Conservation (phyloP, 257 asterid genomes). For the Solanum ahanhuiri region DNA sequence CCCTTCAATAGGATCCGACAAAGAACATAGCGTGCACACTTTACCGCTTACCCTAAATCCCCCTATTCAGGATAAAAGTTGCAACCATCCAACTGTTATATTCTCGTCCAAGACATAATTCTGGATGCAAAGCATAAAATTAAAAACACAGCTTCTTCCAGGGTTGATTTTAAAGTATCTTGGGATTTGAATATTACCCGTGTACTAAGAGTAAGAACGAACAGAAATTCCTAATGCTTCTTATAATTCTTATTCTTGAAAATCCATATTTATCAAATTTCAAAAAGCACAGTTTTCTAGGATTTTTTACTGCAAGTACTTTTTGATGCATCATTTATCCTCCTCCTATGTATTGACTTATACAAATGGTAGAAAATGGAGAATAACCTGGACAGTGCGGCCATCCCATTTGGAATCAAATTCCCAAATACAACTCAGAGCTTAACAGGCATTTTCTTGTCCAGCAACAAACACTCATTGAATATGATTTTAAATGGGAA, state of each 20-base stretch:
- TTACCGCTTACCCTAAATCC: slow-evolving; percentile 71
- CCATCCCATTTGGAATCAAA: neutral
- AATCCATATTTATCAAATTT: neutral
- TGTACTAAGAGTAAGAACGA: neutral
- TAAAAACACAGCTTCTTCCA: neutral
- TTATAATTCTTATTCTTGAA: neutral
- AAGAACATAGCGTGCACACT: slow-evolving; percentile 64
- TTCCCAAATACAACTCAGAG: neutral
- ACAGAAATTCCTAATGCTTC: neutral
- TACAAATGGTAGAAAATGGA: neutral
- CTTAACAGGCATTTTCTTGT: neutral
- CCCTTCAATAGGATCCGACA: slow-evolving; percentile 60
- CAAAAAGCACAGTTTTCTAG: neutral
- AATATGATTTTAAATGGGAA: neutral
- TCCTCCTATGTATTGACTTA: neutral
- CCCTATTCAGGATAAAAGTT: slow-evolving; percentile 29
- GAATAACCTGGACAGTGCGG: neutral
- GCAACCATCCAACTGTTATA: slow-evolving; percentile 9
- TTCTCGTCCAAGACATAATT: neutral
- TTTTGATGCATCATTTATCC: neutral
- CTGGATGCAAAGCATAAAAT: neutral
- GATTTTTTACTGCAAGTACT: neutral
- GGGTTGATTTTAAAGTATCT: neutral
- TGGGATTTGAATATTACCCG: neutral
- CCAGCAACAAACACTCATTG: neutral